A percentile compares a stretch with the other conserved stretches of the same genome.
These are phyloP conservation scores for Aspergillus pseudonomiae DNA, from an alignment of 2,329 filamentous ascomycete genomes.

Conservation along the genomic window DNA sequence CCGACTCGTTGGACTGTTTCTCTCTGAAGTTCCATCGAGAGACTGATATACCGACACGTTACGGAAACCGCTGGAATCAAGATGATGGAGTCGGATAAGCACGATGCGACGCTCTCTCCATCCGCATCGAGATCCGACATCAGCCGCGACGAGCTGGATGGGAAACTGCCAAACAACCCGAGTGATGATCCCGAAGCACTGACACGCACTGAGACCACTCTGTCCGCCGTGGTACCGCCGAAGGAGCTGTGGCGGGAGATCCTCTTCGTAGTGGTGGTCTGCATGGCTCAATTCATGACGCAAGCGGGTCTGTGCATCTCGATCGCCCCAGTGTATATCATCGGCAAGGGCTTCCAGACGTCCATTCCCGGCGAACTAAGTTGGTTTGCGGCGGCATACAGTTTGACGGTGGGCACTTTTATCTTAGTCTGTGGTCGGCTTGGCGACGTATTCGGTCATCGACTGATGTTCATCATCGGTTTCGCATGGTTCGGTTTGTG, in stretches of 20 bases:
- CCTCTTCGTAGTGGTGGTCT: slow-evolving; percentile 34
- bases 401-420: slow-evolving; percentile 45
- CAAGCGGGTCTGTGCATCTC: slow-evolving; percentile 51
- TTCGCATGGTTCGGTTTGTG: slow-evolving; percentile 42
- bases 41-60: background rate
- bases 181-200: slow-evolving; percentile 18
- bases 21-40: background rate
- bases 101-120: background rate
- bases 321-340: slow-evolving; percentile 52
- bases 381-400: slow-evolving; percentile 62
- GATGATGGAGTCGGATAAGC: background rate
- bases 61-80: background rate
- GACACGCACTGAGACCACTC: slow-evolving; percentile 17
- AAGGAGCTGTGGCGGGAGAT: slow-evolving; percentile 27
- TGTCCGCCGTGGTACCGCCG: slow-evolving; percentile 17
- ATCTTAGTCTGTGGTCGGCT: slow-evolving; percentile 40
- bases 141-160: slow-evolving; percentile 2
- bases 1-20: background rate
- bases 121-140: slow-evolving; percentile 1
- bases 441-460: slow-evolving; percentile 43
- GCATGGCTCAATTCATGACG: slow-evolving; percentile 44
- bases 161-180: slow-evolving; percentile 1
- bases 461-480: slow-evolving; percentile 39
- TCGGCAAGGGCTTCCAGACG: slow-evolving; percentile 51
- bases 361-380: slow-evolving; percentile 48